These are phyloP conservation scores for Lentinus tigrinus DNA, from an alignment of 768 basidiomycete genomes.

Conservation along the genomic window DNA sequence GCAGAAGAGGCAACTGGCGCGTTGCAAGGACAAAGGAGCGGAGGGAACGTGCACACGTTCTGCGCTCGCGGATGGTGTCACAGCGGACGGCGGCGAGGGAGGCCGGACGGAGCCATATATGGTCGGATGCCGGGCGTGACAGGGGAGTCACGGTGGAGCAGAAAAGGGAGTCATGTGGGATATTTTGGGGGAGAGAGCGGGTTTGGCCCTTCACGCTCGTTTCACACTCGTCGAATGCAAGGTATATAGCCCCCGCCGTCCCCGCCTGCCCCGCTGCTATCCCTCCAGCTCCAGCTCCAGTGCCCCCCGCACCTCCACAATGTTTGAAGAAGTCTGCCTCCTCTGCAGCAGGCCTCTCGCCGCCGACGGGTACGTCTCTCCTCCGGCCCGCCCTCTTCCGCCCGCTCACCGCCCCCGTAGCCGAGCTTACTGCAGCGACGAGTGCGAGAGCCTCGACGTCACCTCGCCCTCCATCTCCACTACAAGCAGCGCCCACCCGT, in stretches of 20 bases:
- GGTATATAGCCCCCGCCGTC: constrained; percentile 17
- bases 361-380: constrained; percentile 55
- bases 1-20: too few relatives aligned
- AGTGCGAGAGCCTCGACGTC: constrained; percentile 60
- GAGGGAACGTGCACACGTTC: background rate
- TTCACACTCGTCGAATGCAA: constrained; percentile 15
- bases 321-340: constrained; percentile 82
- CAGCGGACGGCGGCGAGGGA: background rate
- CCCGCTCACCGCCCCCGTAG: constrained; percentile 34
- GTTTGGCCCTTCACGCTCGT: constrained; percentile 5
- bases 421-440: constrained; percentile 68
- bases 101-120: constrained; percentile 2
- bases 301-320: constrained; percentile 26
- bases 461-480: constrained; percentile 68
- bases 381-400: constrained; percentile 8
- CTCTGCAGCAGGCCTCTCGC: constrained; percentile 65
- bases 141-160: constrained; percentile 11
- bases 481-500: constrained; percentile 66
- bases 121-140: too few relatives aligned
- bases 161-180: constrained; percentile 12
- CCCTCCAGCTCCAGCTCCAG: too few relatives aligned
- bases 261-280: background rate
- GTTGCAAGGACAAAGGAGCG: background rate
- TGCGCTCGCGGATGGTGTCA: background rate
- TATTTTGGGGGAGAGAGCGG: constrained; percentile 14